These are phyloP conservation scores for Clavulina sp. DNA, from an alignment of 768 basidiomycete species.

Conservation along the genomic window DNA sequence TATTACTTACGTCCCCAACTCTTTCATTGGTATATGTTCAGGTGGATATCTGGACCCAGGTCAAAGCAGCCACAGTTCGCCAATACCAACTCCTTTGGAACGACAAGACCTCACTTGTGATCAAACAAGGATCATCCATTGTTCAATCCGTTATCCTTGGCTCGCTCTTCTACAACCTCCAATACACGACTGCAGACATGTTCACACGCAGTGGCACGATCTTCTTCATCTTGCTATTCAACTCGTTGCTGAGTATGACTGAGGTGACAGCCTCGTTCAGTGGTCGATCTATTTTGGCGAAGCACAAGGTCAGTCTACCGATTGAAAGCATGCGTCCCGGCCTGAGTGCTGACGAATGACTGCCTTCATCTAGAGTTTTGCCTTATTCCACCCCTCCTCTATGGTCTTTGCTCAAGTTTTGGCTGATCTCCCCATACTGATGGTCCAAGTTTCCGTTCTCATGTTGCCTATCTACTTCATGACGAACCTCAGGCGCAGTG, in stretches of 20 bases:
- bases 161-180: slow-evolving; percentile 22
- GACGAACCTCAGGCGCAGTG: background rate
- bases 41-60: background rate
- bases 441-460: slow-evolving; percentile 15
- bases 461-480: slow-evolving; percentile 23
- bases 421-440: slow-evolving; percentile 24
- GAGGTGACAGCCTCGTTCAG: no score
- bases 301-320: no score
- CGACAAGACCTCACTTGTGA: background rate
- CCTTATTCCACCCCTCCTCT: slow-evolving; percentile 22
- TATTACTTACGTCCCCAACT: no score
- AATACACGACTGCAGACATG: slow-evolving; percentile 22
- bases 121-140: background rate
- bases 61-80: background rate
- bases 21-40: no score
- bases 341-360: no score
- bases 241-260: no score
- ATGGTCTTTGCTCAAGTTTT: slow-evolving; percentile 19
- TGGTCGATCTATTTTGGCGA: no score
- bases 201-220: slow-evolving; percentile 27
- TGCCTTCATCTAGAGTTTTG: background rate
- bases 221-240: slow-evolving; percentile 21
- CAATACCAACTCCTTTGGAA: background rate
- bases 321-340: no score
- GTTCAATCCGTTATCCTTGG: slow-evolving; percentile 12